Evolutionary conservation across 2,329 filamentous ascomycete species (phyloP).

Genomic region (Aspergillus fructus): DNA sequence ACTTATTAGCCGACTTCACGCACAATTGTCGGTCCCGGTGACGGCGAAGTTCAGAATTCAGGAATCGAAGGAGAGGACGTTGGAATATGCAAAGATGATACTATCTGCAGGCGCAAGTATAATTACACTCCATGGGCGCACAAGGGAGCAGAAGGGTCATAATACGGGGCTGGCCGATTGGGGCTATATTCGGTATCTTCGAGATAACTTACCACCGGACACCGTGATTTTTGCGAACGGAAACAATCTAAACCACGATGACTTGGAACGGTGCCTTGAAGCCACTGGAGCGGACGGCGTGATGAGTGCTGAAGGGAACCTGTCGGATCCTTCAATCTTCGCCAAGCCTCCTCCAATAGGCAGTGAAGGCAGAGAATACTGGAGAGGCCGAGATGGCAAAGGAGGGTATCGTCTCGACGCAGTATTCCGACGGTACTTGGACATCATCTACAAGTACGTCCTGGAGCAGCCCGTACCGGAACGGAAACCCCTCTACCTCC

Average conservation of each 20-base stretch:
- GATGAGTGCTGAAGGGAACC: conserved; percentile 94
- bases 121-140: conserved; percentile 85
- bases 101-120: conserved; percentile 87
- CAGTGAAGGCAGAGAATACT: conserved; percentile 75
- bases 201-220: conserved; percentile 78
- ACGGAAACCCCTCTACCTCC: conserved; percentile 71
- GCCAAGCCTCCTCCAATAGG: conserved; percentile 63
- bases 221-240: conserved; percentile 97
- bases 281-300: conserved; percentile 87
- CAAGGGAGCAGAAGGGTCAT: conserved; percentile 91
- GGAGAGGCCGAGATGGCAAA: conserved; percentile 73
- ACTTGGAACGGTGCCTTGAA: conserved; percentile 74
- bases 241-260: conserved; percentile 78
- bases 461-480: conserved; percentile 63
- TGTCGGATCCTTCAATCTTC: conserved; percentile 90
- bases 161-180: conserved; percentile 92
- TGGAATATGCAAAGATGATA: conserved; percentile 86
- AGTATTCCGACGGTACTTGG: conserved; percentile 80
- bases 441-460: conserved; percentile 81
- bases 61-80: conserved; percentile 79
- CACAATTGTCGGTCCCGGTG: conserved; percentile 75
- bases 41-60: conserved; percentile 93
- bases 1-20: conserved; percentile 82
- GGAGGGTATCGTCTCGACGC: conserved; percentile 89
- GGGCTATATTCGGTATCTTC: conserved; percentile 75